Conservation (phyloP, 1,284 basidiomycete species). For the Naganishia sp. region DNA sequence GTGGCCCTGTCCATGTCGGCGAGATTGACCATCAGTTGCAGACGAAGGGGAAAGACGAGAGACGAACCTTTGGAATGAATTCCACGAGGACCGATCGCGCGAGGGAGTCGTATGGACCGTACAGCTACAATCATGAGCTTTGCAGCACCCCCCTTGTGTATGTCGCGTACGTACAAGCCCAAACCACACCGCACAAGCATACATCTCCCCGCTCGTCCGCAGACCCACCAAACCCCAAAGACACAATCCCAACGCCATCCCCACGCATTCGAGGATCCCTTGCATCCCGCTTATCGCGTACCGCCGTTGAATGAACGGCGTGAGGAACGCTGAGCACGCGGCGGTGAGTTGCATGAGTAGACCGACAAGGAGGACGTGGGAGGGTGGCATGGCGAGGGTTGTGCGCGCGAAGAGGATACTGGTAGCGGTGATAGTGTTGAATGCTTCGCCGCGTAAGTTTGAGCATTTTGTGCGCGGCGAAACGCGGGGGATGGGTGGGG, state of each 20-base stretch:
- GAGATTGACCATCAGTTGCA: not conserved
- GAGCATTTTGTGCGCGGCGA: no score
- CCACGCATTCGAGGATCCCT: slow-evolving; percentile 67
- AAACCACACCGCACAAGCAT: slow-evolving; percentile 74
- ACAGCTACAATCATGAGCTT: slow-evolving; percentile 40
- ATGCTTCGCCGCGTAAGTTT: slow-evolving; percentile 37
- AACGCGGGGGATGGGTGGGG: not conserved
- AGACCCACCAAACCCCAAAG: slow-evolving; percentile 80
- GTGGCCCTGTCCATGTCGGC: slow-evolving; percentile 40
- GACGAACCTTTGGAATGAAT: slow-evolving; percentile 49
- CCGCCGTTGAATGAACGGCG: slow-evolving; percentile 48
- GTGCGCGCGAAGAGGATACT: slow-evolving; percentile 52
- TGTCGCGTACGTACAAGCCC: slow-evolving; percentile 56
- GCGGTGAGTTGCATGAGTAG: slow-evolving; percentile 52
- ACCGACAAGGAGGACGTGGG: slow-evolving; percentile 54
- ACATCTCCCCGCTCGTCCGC: slow-evolving; percentile 80
- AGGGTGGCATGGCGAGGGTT: slow-evolving; percentile 53
- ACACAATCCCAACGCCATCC: slow-evolving; percentile 69
- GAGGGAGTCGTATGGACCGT: slow-evolving; percentile 52
- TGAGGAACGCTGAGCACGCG: slow-evolving; percentile 49
- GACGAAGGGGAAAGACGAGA: not conserved
- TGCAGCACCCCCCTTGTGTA: slow-evolving; percentile 63
- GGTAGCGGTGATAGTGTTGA: slow-evolving; percentile 51
- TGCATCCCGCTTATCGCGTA: slow-evolving; percentile 67
- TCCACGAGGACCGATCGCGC: slow-evolving; percentile 52